Base-by-base conservation (phyloP, 1,284 basidiomycete species). In the Ceratobasidium papillatum region DNA sequence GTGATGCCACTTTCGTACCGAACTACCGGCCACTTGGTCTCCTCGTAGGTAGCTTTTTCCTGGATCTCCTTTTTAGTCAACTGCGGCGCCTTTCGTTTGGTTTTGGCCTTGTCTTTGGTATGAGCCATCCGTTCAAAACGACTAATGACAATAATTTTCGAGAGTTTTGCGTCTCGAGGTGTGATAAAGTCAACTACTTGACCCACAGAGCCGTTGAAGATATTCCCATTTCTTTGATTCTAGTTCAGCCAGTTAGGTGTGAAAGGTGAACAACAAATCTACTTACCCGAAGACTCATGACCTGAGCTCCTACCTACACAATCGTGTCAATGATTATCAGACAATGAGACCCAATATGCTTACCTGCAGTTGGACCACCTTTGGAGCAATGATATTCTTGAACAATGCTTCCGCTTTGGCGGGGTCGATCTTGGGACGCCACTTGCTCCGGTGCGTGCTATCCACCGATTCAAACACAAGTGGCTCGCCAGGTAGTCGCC, bases 401-500 rank as follows among this genome's bases (percentile, higher is more conserved):
- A 83, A 75, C 1, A 82, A 74, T 25, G 71, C 76, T n/a, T 78
- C 75, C 62, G 79, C 78, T 17, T 78, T 58, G 11, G 78, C 75
- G 1, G 32, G 9, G n/a, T 76, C 36, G 14, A 82, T 71, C 3
- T 25, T 72, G 2, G 78, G 51, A 8, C 14, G 3, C 52, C 12
- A 56, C 17, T 78, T 78, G 19, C 77, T 58, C 4, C 78, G 78
- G 72, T 83, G 81, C 1, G 74, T 75, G 0, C 83, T 82, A 2
- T 12, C 76, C 30, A 17, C n/a, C 11, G 68, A 36, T n/a, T 12
- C 11, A 43, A 54, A 75, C 5, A 14, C 51, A 27, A 45, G 12
- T 30, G 5, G 54, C n/a, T 58, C 63, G 22, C 66, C 64, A 7
- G 63, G 68, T 3, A 75, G 62, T 17, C 36, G 7, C 14, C 45